Evolutionary conservation across 208 protist genomes (phyloP).

Genomic region (Trichomonas vaginalis): DNA sequence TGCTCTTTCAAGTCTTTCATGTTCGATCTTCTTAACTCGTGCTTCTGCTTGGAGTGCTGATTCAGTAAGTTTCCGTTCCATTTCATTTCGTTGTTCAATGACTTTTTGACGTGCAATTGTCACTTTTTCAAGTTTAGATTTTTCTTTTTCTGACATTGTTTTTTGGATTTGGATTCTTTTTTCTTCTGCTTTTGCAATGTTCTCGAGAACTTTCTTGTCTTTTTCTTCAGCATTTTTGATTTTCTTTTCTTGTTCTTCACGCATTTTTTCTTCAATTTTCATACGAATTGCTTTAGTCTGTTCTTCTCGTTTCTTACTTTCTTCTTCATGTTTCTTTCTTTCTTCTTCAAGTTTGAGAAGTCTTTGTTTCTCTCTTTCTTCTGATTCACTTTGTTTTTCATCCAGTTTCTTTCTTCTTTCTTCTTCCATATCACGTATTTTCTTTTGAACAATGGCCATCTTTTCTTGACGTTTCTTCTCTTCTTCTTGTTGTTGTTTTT

Average conservation of each 20-base stretch:
- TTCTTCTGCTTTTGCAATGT: not conserved
- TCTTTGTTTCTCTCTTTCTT: not conserved
- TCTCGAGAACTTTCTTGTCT: not conserved
- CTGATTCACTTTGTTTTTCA: not conserved
- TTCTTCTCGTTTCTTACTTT: not conserved
- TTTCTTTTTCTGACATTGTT: not conserved
- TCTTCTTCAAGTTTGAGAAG: not conserved
- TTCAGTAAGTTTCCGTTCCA: not conserved
- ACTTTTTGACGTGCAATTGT: not conserved
- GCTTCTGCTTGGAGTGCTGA: not conserved
- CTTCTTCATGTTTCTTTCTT: not conserved
- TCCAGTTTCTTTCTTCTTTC: not conserved
- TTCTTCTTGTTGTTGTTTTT: not conserved
- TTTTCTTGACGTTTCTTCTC: not conserved
- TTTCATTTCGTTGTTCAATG: not conserved
- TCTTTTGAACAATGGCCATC: not conserved
- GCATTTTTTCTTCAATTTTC: not conserved
- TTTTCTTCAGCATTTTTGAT: not conserved
- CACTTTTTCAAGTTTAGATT: not conserved
- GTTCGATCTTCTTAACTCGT: not conserved
- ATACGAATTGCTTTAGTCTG: not conserved
- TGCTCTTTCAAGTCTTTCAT: not conserved
- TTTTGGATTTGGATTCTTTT: not conserved
- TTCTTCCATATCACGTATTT: not conserved
- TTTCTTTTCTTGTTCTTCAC: not conserved